Percentiles rank a stretch among this genome's conserved stretches.
phyloP scores from a whole-genome alignment of 1,139 yeast genomes.

The Diutina ranongensis region DNA sequence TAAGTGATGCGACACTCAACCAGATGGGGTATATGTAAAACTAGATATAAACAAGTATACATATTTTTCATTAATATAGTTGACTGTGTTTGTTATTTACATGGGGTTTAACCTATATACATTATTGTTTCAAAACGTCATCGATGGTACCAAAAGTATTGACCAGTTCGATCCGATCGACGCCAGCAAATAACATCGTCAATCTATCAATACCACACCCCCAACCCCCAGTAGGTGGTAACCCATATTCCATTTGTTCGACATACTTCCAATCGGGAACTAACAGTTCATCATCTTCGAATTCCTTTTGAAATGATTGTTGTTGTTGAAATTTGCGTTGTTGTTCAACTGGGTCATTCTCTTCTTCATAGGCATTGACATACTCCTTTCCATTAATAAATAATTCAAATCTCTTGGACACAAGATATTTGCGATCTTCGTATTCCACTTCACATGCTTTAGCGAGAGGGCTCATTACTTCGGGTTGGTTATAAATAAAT shows the following conservation, averaged over 20 bases:
- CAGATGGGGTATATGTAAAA: not conserved
- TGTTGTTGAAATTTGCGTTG: slow-evolving; percentile 48
- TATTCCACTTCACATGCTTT: slow-evolving; percentile 36
- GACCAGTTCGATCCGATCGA: slow-evolving; percentile 65
- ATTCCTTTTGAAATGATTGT: slow-evolving; percentile 32
- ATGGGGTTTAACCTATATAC: too few relatives aligned
- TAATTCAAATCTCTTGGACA: slow-evolving; percentile 72
- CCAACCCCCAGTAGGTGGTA: slow-evolving; percentile 99
- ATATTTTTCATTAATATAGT: too few relatives aligned
- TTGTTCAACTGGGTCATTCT: slow-evolving; percentile 74
- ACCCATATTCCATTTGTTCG: slow-evolving; percentile 75
- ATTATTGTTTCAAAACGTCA: slow-evolving; percentile 51
- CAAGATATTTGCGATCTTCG: slow-evolving; percentile 20
- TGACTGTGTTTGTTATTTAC: too few relatives aligned
- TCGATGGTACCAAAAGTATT: slow-evolving; percentile 71
- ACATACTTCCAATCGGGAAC: slow-evolving; percentile 67
- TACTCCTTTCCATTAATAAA: slow-evolving; percentile 74
- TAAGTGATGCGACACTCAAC: too few relatives aligned
- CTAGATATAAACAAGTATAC: too few relatives aligned
- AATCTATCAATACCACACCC: slow-evolving; percentile 96
- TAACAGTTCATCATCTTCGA: slow-evolving; percentile 49
- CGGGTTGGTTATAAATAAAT: slow-evolving; percentile 75
- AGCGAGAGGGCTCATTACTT: slow-evolving; percentile 77
- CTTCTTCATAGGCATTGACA: slow-evolving; percentile 94
- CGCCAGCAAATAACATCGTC: slow-evolving; percentile 63